Evolutionary conservation across 805 yeast species (phyloP), one percentile per base, ranked within the genome.

Genomic region (Candida tammaniensis): DNA sequence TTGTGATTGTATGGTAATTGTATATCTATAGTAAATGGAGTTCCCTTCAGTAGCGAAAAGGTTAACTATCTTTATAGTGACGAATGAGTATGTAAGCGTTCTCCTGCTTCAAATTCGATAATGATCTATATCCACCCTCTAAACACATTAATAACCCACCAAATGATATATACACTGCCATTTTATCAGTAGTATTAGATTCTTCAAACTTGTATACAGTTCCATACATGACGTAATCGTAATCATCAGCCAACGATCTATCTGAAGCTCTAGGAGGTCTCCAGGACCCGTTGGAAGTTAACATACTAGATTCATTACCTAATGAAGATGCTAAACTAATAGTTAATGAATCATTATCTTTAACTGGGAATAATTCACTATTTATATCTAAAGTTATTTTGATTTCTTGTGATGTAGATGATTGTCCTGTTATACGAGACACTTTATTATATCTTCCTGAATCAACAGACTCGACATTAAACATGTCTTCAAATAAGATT

Each of bases 211-310:
- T 89, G 71, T 93, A 93, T 29, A 93, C 95, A 5, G 96, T 88
- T 35, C 98, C 98, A 58, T 89, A 80, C 98, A 93, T 91, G 46
- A 93, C 98, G 52, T 93, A 93, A 60, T 91, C 98, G 67, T 88
- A 91, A 55, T 93, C 98, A 58, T 91, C 97, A 47, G 96, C 96
- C 51, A 91, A 72, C 5, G 94, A 76, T 54, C 82, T 76, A 48
- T 88, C 96, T 39, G 82, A 85, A 9, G 84, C 74, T 60, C 76
- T 84, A 28, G 96, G 95, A 7, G 86, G 87, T 57, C 88, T 74
- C 89, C 91, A 83, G 17, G 84, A 76, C 13, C 83, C 82, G 46
- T 78, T 70, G 17, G 73, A 62, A 10, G 58, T 72, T 55, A 52
- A 67, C 70, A 41, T 66, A 43, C 55, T 57, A 4, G 63, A 48